Percentiles rank a stretch among this genome's conserved stretches.
These are phyloP conservation scores for Cladosporium sp. DNA, from an alignment of 2,329 filamentous ascomycete genomes.

Conservation along the genomic window DNA sequence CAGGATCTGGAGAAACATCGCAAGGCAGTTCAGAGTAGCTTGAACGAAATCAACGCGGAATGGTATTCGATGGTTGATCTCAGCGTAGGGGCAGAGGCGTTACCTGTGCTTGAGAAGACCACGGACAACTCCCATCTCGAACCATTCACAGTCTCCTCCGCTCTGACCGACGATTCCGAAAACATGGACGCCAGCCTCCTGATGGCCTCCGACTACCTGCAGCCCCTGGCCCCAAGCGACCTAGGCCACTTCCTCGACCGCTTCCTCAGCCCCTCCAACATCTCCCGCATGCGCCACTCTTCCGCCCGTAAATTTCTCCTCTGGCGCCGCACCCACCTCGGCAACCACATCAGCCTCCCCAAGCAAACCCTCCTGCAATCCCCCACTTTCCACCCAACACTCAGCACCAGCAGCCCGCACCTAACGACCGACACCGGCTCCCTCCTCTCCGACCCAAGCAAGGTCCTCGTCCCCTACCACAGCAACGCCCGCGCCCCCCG, in stretches of 20 bases:
- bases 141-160: constrained; percentile 73
- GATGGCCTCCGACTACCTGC: constrained; percentile 86
- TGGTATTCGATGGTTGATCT: constrained; percentile 12
- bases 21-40: background rate
- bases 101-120: background rate
- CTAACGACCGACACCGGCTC: constrained; percentile 22
- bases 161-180: constrained; percentile 64
- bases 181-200: constrained; percentile 87
- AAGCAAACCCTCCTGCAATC: constrained; percentile 20
- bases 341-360: constrained; percentile 20
- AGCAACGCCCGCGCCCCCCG: constrained; percentile 28
- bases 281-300: constrained; percentile 74
- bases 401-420: constrained; percentile 13
- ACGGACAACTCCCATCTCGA: constrained; percentile 6
- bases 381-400: constrained; percentile 16
- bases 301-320: constrained; percentile 74
- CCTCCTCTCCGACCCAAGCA: constrained; percentile 24
- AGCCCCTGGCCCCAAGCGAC: constrained; percentile 72
- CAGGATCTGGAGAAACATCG: background rate
- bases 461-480: constrained; percentile 27
- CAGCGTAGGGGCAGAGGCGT: background rate
- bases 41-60: constrained; percentile 1
- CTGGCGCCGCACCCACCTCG: constrained; percentile 50
- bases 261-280: constrained; percentile 70
- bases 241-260: constrained; percentile 62